Evolutionary conservation across 176 grass and related monocot genomes (phyloP), one percentile per base, ranked within the genome.

Genomic region (Poa pratensis): DNA sequence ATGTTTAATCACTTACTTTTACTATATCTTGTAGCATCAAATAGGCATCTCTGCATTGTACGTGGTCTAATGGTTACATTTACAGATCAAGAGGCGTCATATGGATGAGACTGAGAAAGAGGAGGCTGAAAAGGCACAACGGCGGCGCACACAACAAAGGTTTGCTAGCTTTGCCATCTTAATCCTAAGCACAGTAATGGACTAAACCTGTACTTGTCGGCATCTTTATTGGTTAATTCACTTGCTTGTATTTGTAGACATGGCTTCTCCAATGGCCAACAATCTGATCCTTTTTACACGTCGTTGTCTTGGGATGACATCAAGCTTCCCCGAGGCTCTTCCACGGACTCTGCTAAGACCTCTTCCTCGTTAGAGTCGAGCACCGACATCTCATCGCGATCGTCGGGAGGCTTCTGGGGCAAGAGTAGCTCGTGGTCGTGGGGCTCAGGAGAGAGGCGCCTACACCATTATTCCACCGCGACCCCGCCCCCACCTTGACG

Each of bases 361-460:
- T 73, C 42, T 24, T 72, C n/a, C 40, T 73, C n/a, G 2, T 2
- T 22, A 4, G 42, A 73, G 42, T 73, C 22, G 13, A 64, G 23
- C 14, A 17, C 13, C 6, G 22, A 73, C 42, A 12, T 46, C 20
- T 72, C 42, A 23, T 48, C 42, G n/a, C 69, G n/a, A 8, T 73
- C 69, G 6, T 8, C 42, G 22, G 42, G 69, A 14, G 5, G 37
- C 37, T 71, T 71, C 11, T 71, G 11, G 19, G 11, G 6, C 5
- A 42, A 5, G 69, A 42, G 1, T 17, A 9, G 69, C 69, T 73
- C 69, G 2, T 73, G 6, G 69, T 72, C 69, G 12, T 72, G 40
- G 69, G 69, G 69, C 42, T 73, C 69, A 2, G 40, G 40, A 16
- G 69, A n/a, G n/a, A n/a, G n/a, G n/a, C n/a, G n/a, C n/a, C n/a